Percentiles rank a stretch among this genome's conserved stretches.
These are phyloP conservation scores for Rhynchosporium secalis DNA, from an alignment of 2,329 filamentous ascomycete genomes.

Conservation along the genomic window DNA sequence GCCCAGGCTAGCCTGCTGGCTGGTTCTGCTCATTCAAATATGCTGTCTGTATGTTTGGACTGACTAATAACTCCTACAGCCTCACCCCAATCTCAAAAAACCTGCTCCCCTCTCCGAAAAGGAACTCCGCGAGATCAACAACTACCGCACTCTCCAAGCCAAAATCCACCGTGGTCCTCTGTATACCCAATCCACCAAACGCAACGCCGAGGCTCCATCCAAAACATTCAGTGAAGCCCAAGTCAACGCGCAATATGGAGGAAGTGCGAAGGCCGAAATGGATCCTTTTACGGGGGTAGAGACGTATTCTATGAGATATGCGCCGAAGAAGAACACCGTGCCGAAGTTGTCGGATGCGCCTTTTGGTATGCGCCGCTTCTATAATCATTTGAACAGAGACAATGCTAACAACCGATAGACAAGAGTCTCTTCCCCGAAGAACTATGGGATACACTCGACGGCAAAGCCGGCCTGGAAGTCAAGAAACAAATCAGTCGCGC, in stretches of 20 bases:
- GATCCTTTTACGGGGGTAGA: conserved; percentile 63
- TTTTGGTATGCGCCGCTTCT: conserved; percentile 49
- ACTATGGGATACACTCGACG: conserved; percentile 54
- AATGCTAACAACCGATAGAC: conserved; percentile 42
- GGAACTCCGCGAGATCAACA: conserved; percentile 50
- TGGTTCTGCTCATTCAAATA: background rate
- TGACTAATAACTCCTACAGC: conserved; percentile 21
- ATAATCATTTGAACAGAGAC: background rate
- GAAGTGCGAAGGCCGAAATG: conserved; percentile 46
- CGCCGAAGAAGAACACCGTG: conserved; percentile 54
- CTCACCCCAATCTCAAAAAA: conserved; percentile 40
- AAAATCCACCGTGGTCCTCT: conserved; percentile 59
- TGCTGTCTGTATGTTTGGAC: background rate
- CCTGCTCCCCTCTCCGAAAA: conserved; percentile 43
- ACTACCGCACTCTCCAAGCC: conserved; percentile 53
- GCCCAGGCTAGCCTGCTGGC: conserved; percentile 19
- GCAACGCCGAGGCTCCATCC: conserved; percentile 40
- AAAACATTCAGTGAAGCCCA: conserved; percentile 46
- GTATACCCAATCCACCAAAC: conserved; percentile 44
- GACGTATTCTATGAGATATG: conserved; percentile 58
- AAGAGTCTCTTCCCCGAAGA: conserved; percentile 60
- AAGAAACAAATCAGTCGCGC: conserved; percentile 32
- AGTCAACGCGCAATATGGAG: conserved; percentile 40
- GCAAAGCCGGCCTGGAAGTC: conserved; percentile 33
- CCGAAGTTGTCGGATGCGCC: conserved; percentile 55